A percentile compares a stretch with the other conserved stretches of the same genome.
These are phyloP conservation scores for Phaeotremella skinneri DNA, from an alignment of 768 basidiomycete species.

Conservation along the genomic window DNA sequence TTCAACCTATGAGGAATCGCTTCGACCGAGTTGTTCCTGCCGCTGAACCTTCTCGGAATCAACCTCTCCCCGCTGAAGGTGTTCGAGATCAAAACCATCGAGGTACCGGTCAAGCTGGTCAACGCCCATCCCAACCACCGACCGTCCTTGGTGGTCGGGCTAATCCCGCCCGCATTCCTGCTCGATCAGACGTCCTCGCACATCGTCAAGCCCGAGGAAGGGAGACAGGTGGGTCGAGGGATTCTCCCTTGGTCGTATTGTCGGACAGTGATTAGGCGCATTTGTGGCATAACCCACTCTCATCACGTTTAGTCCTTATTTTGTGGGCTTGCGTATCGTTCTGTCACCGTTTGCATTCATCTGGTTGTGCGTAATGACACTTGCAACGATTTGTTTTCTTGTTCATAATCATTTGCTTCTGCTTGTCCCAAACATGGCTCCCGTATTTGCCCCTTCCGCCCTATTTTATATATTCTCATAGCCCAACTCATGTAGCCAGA, in stretches of 20 bases:
- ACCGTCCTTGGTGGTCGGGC: background rate
- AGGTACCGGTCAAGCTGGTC: background rate
- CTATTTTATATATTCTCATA: background rate
- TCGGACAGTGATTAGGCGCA: conserved; percentile 26
- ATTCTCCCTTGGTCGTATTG: conserved; percentile 29
- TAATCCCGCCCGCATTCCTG: background rate
- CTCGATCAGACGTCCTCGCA: conserved; percentile 13
- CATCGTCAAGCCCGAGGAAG: conserved; percentile 29
- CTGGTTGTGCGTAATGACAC: too few species aligned
- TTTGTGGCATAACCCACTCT: background rate
- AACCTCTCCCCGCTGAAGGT: conserved; percentile 5
- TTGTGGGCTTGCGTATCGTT: background rate
- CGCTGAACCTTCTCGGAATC: background rate
- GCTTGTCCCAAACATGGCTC: too few species aligned
- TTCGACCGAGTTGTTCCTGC: background rate
- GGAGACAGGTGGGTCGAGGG: conserved; percentile 23
- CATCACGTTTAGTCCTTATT: background rate
- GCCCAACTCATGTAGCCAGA: background rate
- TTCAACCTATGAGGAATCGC: too few species aligned
- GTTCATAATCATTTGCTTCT: too few species aligned
- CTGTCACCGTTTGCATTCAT: too few species aligned
- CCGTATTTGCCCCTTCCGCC: background rate
- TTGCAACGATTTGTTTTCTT: too few species aligned
- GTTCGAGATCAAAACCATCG: conserved; percentile 1
- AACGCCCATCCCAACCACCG: background rate